Conservation (phyloP, 306 rosid species). For the Crotalaria pallida region DNA sequence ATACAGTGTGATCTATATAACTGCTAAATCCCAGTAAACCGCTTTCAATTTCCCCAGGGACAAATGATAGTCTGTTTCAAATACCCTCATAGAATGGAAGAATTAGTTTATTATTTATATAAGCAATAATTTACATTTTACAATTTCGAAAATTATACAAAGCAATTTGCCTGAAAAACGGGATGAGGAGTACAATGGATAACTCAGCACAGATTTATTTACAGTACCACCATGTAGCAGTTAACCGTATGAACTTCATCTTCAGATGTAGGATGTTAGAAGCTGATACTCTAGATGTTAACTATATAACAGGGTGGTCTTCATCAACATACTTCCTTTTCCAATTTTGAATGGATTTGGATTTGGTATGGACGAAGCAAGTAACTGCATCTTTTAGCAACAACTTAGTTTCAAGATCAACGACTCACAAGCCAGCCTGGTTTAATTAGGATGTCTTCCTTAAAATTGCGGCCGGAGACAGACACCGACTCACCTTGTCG, state of each 20-base stretch:
- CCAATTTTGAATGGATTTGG: background rate
- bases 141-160: constrained; percentile 29
- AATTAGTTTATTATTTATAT: constrained; percentile 2
- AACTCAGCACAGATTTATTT: constrained; percentile 23
- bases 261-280: background rate
- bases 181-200: constrained; percentile 20
- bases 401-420: constrained; percentile 30
- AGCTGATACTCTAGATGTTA: background rate
- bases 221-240: constrained; percentile 21
- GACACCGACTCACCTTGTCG: constrained; percentile 93
- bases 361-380: constrained; percentile 8
- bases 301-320: background rate
- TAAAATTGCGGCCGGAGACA: constrained; percentile 85
- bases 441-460: constrained; percentile 66
- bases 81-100: background rate
- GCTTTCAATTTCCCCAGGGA: background rate
- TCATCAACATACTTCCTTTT: background rate
- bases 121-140: constrained; percentile 29
- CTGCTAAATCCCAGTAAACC: background rate
- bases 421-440: constrained; percentile 91
- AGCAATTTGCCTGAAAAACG: constrained; percentile 10
- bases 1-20: background rate
- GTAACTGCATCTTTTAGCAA: background rate
- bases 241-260: background rate
- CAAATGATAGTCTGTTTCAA: background rate